Conservation (phyloP, 1,284 basidiomycete genomes). For the Xanthoconium separans region DNA sequence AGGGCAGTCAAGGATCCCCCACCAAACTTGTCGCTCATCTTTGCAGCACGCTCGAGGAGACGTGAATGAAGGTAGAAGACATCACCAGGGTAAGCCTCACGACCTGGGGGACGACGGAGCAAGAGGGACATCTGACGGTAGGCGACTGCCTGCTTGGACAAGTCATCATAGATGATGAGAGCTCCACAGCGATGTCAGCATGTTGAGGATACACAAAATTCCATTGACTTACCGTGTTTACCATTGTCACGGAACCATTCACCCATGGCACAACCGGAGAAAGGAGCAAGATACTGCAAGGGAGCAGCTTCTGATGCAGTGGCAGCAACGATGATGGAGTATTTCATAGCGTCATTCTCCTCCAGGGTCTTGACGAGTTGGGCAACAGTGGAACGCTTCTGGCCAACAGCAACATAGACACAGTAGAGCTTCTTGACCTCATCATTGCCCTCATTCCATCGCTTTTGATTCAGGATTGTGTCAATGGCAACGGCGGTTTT, state of each 20-base stretch:
- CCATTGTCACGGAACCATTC: constrained; percentile 99
- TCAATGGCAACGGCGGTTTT: constrained; percentile 99
- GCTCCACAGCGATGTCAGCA: constrained; percentile 45
- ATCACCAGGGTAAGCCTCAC: constrained; percentile 99
- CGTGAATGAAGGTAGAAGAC: constrained; percentile 99
- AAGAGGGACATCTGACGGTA: constrained; percentile 99
- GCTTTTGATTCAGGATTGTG: constrained; percentile 99
- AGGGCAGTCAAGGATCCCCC: constrained; percentile 98
- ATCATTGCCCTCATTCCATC: constrained; percentile 97
- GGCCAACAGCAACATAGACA: constrained; percentile 98
- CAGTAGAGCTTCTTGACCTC: constrained; percentile 99
- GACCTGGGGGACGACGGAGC: constrained; percentile 99
- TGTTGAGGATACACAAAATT: neutral
- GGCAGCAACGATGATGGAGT: constrained; percentile 98
- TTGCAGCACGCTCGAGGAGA: constrained; percentile 99
- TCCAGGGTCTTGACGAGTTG: constrained; percentile 99
- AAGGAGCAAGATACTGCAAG: constrained; percentile 98
- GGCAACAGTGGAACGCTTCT: constrained; percentile 99
- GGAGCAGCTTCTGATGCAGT: constrained; percentile 99
- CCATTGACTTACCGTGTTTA: constrained; percentile 68
- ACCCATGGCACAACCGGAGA: constrained; percentile 99
- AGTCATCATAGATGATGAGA: constrained; percentile 98
- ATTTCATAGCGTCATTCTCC: constrained; percentile 99
- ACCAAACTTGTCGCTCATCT: constrained; percentile 99
- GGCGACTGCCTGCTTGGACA: constrained; percentile 99